Conservation (phyloP, 2,329 filamentous ascomycete species). For the Chrysoporthe puriensis region DNA sequence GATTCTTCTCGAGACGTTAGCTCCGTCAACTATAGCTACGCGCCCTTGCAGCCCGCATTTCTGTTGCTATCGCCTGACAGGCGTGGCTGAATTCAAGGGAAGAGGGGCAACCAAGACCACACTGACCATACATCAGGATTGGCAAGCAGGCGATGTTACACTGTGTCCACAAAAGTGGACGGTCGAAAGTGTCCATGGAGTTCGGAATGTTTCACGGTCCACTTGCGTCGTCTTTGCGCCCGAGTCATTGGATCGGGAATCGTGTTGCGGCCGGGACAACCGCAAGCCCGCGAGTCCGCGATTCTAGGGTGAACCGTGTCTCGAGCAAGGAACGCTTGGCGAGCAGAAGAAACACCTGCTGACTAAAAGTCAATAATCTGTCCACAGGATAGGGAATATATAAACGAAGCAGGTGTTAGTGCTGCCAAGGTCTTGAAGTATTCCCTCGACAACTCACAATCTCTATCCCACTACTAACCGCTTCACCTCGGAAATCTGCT, state of each 20-base stretch:
- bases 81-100: neutral
- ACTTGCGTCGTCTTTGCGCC: neutral
- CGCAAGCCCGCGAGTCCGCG: neutral
- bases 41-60: neutral
- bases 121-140: neutral
- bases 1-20: neutral
- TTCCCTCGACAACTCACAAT: neutral
- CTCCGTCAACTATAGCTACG: neutral
- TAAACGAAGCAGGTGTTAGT: neutral
- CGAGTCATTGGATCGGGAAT: conserved; percentile 13
- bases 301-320: neutral
- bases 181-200: neutral
- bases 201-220: neutral
- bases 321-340: neutral
- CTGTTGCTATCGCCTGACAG: neutral
- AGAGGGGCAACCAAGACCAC: too few species aligned
- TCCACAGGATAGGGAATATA: neutral
- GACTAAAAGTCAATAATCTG: neutral
- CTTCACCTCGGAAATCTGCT: neutral
- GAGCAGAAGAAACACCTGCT: neutral
- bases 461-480: neutral
- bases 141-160: neutral
- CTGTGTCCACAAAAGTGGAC: neutral
- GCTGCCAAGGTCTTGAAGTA: neutral
- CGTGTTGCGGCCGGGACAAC: neutral